Conservation (phyloP, 164 flowering plant species). For the Annona squamosa region DNA sequence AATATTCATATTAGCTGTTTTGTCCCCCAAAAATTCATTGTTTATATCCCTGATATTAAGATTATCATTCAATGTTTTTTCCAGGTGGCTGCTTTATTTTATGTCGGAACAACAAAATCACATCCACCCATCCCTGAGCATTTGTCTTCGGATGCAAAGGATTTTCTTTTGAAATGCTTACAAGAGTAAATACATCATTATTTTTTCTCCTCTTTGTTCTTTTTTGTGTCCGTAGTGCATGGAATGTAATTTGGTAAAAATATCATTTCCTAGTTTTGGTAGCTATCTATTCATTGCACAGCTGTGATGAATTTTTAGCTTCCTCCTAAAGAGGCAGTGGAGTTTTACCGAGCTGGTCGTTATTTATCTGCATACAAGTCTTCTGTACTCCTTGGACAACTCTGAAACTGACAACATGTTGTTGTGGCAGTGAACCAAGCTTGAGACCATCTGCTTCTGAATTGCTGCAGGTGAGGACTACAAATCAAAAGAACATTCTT, state of each 20-base stretch:
- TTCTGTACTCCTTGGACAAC: background rate
- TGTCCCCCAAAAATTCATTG: background rate
- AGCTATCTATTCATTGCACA: background rate
- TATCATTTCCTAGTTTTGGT: background rate
- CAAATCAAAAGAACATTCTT: background rate
- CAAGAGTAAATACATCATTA: slow-evolving; percentile 47
- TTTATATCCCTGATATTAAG: background rate
- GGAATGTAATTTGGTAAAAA: background rate
- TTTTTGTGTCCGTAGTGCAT: background rate
- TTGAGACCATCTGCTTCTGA: slow-evolving; percentile 54
- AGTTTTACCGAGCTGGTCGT: background rate
- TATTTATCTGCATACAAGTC: background rate
- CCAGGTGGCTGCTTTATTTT: slow-evolving; percentile 89
- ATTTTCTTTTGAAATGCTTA: slow-evolving; percentile 78
- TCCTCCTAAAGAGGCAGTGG: too few relatives aligned
- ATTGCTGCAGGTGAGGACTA: slow-evolving; percentile 45
- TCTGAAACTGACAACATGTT: slow-evolving; percentile 1
- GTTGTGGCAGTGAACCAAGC: slow-evolving; percentile 51
- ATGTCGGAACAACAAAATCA: slow-evolving; percentile 86
- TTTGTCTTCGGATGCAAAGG: slow-evolving; percentile 78
- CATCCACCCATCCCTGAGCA: slow-evolving; percentile 97
- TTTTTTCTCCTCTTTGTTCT: background rate
- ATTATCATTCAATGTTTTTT: slow-evolving; percentile 7
- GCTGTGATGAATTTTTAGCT: background rate
- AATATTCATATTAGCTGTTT: background rate